These are phyloP conservation scores for Rhazya stricta DNA, from an alignment of 257 asterid genomes.

Conservation along the genomic window DNA sequence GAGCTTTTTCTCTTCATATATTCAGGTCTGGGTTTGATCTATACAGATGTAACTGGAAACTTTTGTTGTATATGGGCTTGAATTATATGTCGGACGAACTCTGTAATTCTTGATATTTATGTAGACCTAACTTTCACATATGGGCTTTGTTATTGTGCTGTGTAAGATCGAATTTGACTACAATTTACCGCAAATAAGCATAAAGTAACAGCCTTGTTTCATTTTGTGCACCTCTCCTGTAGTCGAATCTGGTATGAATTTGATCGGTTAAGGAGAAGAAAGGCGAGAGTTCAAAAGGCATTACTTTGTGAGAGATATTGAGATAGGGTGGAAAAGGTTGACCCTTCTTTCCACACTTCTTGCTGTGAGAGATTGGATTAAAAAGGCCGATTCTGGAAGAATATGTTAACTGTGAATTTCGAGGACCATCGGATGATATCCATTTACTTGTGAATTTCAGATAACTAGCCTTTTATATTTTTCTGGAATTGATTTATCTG, in stretches of 20 bases:
- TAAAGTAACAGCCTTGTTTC: neutral
- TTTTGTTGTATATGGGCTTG: neutral
- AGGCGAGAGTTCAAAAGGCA: neutral
- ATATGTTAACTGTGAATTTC: neutral
- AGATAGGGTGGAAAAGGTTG: neutral
- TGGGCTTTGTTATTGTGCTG: neutral
- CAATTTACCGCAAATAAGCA: neutral
- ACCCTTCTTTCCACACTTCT: neutral
- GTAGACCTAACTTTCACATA: neutral
- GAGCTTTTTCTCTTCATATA: conserved; percentile 13
- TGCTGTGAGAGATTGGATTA: neutral
- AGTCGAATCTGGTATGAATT: neutral
- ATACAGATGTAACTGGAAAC: neutral
- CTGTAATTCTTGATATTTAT: neutral
- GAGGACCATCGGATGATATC: neutral
- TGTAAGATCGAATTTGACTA: neutral
- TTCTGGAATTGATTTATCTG: neutral
- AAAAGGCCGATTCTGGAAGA: neutral
- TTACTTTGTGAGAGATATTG: neutral
- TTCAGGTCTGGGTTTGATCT: conserved; percentile 34
- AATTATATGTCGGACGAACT: neutral
- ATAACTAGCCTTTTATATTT: neutral
- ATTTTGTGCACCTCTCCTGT: too few species aligned
- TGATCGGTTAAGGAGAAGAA: neutral
- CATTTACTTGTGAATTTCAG: neutral